Percentiles rank a stretch among this genome's conserved stretches.
Evolutionary conservation across 768 basidiomycete species (phyloP).

Genomic region (Russula dissimulans): DNA sequence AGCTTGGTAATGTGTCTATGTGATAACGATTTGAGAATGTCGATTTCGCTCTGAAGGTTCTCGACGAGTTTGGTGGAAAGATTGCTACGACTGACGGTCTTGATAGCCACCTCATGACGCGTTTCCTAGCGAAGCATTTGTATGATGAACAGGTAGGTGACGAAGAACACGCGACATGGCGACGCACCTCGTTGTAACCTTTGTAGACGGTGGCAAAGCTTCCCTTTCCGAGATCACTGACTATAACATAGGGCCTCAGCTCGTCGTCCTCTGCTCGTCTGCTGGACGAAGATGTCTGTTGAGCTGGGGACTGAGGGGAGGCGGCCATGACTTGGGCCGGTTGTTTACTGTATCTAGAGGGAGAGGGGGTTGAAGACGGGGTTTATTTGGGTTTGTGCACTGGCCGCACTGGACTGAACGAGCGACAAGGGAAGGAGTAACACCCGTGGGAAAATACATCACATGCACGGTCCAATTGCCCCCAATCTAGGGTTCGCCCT

Average conservation of each 20-base stretch:
- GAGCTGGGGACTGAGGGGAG: background rate
- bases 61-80: constrained; percentile 90
- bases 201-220: constrained; percentile 96
- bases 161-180: background rate
- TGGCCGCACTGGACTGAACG: background rate
- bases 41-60: constrained; percentile 96
- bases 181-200: constrained; percentile 77
- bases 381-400: background rate
- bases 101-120: constrained; percentile 78
- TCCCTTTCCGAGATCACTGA: constrained; percentile 73
- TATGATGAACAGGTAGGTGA: background rate
- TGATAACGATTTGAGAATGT: constrained; percentile 87
- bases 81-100: constrained; percentile 83
- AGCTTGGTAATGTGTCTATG: constrained; percentile 91
- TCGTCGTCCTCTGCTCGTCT: constrained; percentile 52
- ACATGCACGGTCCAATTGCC: background rate
- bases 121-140: constrained; percentile 45
- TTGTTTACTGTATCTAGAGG: background rate
- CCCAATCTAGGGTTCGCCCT: background rate
- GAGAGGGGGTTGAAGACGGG: no score
- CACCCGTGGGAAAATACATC: background rate
- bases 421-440: background rate
- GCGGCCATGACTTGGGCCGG: background rate
- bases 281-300: constrained; percentile 4
- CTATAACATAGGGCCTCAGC: constrained; percentile 67